Evolutionary conservation across 1,284 basidiomycete species (phyloP), one percentile per base, ranked within the genome.

Genomic region (Austroboletus rostrupii): DNA sequence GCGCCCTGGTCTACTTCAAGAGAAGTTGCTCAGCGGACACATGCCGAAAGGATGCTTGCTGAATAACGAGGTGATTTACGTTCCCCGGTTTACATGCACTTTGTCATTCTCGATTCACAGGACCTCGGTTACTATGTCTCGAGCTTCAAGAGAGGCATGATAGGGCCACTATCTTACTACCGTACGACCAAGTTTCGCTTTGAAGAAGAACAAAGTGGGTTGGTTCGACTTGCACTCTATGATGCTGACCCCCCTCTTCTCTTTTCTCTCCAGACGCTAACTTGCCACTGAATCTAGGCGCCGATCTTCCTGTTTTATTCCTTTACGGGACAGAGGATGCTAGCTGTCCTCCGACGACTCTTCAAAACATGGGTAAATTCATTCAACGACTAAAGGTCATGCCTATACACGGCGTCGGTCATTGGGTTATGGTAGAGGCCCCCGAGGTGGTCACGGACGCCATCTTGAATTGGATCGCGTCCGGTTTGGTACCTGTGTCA

Each of bases 141-240:
- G 12, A 68, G 75, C 50, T 72, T 77, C 17, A 58, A 65, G 17
- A 69, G 73, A 53, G 76, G 78, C n/a, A 81, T 88, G 80, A 71
- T 72, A 20, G 84, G 84, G 0, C 83, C 86, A 3, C 64, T 87
- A 12, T 84, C 83, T 51, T 89, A 87, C 61, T 88, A 88, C 56
- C 76, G 83, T 26, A 86, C 83, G 3, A 65, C 69, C 16, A 72
- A 73, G 54, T 53, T 71, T 50, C 74, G 83, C 19, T 78, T 77
- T 61, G 76, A 83, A 16, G 86, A 89, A 65, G 86, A 88, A 66
- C 62, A 66, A 61, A 78, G 84, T 80, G 50, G 42, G 59, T 13
- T 10, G 2, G 11, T 21, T 20, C 2, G 16, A 28, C 45, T 1
- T 17, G 13, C 3, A 9, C 8, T 12, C 6, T 3, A 23, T 19